Conservation (phyloP, 768 basidiomycete species). For the Leccinum aurantiacum region DNA sequence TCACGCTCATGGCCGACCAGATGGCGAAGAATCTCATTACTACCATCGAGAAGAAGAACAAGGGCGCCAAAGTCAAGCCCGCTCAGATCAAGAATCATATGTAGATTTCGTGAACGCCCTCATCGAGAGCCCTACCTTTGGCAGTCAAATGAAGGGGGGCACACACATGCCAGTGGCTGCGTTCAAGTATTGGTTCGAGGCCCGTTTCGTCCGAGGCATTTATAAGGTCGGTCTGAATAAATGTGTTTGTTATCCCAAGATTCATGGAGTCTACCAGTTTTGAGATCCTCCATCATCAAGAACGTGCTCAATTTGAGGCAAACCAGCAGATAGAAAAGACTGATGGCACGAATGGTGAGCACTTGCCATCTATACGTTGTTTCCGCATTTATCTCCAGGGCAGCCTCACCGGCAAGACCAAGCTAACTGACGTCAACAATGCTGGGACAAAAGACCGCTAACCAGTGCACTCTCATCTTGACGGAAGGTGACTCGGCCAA, state of each 20-base stretch:
- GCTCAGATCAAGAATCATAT: conserved; percentile 96
- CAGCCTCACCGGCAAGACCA: conserved; percentile 87
- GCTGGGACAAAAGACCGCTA: conserved; percentile 80
- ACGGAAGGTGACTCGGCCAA: conserved; percentile 99
- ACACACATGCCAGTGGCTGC: conserved; percentile 79
- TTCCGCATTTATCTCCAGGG: conserved; percentile 1
- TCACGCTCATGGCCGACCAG: conserved; percentile 80
- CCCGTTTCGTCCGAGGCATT: conserved; percentile 86
- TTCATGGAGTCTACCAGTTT: conserved; percentile 47
- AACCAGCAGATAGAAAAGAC: conserved; percentile 96
- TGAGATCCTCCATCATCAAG: conserved; percentile 87
- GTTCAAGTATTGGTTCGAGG: conserved; percentile 86
- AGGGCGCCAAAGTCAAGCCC: conserved; percentile 87
- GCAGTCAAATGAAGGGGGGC: conserved; percentile 98
- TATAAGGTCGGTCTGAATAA: conserved; percentile 62
- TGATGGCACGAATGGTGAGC: conserved; percentile 84
- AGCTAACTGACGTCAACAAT: conserved; percentile 96
- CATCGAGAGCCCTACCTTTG: conserved; percentile 97
- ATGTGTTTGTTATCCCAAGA: background rate
- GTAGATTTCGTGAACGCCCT: conserved; percentile 95
- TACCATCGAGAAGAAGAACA: conserved; percentile 94
- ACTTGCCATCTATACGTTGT: background rate
- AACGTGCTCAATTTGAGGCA: conserved; percentile 89
- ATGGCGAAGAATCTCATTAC: conserved; percentile 82
- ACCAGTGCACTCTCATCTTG: conserved; percentile 89